Base-by-base conservation (phyloP, 129 eudicot species). In the Centella asiatica region DNA sequence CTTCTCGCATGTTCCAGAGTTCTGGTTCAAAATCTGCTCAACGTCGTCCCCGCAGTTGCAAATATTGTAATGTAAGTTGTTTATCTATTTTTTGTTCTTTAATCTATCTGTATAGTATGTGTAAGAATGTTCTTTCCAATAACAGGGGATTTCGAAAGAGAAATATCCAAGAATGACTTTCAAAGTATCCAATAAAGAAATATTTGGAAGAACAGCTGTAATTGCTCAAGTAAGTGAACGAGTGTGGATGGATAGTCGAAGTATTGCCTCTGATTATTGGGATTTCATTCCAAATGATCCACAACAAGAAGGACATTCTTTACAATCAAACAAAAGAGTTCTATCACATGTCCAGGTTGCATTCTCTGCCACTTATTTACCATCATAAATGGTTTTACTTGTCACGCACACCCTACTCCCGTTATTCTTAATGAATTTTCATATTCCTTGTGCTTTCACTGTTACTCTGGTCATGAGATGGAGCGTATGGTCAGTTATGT, bases 11-110 rank as follows among this genome's bases (percentile, higher is more conserved):
- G 60, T 54, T 34, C 48, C 83, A 90, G 97, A 78, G 72, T 37
- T 36, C 67, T 17, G 73, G 52, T 28, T 24, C 51, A 62, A 64
- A 12, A 23, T 29, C 95, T 53, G 29, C 64, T 8, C 59, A 57
- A 29, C 66, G 68, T 51, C 55, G 18, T 59, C 64, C 23, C 1
- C 61, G 46, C 49, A 31, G 32, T 10, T 93, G 99, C 80, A 84
- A 74, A 76, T 88, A 84, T 67, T 93, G 99, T 72, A 71, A 58
- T 80, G 99, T 93, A 83, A 82, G 96, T 77, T 57, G 23, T 61
- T 55, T 66, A 8, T 55, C 34, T 57, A n/a, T 20, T 48, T 24
- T 32, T 64, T 42, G 20, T 22, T 50, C 44, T 48, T 39, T 71
- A 2, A 29, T 69, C 28, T 23, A 14, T 65, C 47, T 68, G 36